Base-by-base conservation (phyloP, 1,139 yeast genomes). In the Arxiozyma telluris region DNA sequence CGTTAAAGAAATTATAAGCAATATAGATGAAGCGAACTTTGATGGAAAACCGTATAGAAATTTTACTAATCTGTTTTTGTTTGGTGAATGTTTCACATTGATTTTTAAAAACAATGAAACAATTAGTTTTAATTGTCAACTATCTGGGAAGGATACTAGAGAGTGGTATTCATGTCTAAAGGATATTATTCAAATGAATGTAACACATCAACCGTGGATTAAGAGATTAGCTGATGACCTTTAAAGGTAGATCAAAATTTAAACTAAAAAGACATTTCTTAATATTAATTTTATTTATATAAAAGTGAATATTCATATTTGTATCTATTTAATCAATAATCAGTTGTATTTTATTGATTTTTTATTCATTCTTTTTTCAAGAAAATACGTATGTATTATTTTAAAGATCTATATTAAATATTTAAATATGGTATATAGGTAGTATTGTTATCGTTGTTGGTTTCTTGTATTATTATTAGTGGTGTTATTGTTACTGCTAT, bases 181-280 rank as follows among this genome's bases (percentile, higher is more conserved):
- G 59, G 73, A 73, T 52, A 77, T 83, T 41, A 76, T 83, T 23
- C 74, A 75, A 57, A 72, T 79, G 60, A 79, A 80, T 65, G 76
- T 67, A 51, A 72, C 74, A 54, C 75, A 80, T 61, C 89, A 84
- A 65, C 88, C 90, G 1, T 85, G 94, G 94, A 84, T 85, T 27
- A 80, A 78, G 50, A 55, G 57, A 38, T 53, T 62, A 34, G 48
- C 57, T 23, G 57, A 59, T 4, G 21, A 22, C 4, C 9, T 50
- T 5, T 50, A 43, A 44, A 9, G 22, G 15, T 51, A 44, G 8
- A 23, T 22, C 8, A 38, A 39, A 11, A n/a, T 4, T 25, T 23
- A 23, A 3, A 25, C 17, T 41, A 20, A 25, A 48, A 39, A 21
- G 50, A 41, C 39, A 38, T 22, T 25, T 25, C 18, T 25, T 44